Base-by-base conservation (phyloP, 805 yeast species). In the Metschnikowia arizonensis region DNA sequence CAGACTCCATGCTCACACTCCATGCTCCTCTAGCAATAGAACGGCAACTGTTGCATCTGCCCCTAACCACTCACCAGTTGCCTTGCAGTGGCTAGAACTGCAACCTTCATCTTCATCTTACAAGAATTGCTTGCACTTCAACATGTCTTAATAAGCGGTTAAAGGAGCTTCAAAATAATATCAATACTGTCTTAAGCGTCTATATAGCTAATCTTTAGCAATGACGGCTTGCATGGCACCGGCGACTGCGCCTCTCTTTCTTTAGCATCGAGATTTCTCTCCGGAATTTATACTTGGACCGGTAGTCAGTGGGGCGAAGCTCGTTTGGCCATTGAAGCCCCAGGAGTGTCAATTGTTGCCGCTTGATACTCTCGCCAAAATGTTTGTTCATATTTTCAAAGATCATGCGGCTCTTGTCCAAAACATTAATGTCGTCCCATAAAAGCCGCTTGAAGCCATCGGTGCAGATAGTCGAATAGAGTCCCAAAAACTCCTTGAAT, bases 381-480 rank as follows among this genome's bases (percentile, higher is more conserved):
- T 31, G 40, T 7, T 12, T 10, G 33, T 45, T 40, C 26, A 40
- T 34, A 17, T 25, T 28, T 15, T 29, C 40, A 15, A 39, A 40
- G 10, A 31, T 23, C 19, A 23, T 26, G n/a, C 33, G 43, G 30
- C 44, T n/a, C 26, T 21, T 31, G 14, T 25, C 30, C 42, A 47
- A 43, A 9, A 40, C 35, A 5, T 26, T 21, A 9, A 47, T 17
- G 28, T 47, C 42, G 11, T 40, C 41, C 18, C 25, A 28, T 28
- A 44, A 40, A 12, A 43, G 26, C 17, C 24, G 17, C 35, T 44
- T 32, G 37, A 33, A 47, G 12, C 42, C 42, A 12, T 40, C 33
- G 15, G 42, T 45, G 32, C 31, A 32, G 6, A 40, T 47, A 40
- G 39, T 43, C 18, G 35, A 30, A 29, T 39, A 39, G 15, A 39